Evolutionary conservation across 768 basidiomycete species (phyloP).

Genomic region (Cantharellus anzutake): DNA sequence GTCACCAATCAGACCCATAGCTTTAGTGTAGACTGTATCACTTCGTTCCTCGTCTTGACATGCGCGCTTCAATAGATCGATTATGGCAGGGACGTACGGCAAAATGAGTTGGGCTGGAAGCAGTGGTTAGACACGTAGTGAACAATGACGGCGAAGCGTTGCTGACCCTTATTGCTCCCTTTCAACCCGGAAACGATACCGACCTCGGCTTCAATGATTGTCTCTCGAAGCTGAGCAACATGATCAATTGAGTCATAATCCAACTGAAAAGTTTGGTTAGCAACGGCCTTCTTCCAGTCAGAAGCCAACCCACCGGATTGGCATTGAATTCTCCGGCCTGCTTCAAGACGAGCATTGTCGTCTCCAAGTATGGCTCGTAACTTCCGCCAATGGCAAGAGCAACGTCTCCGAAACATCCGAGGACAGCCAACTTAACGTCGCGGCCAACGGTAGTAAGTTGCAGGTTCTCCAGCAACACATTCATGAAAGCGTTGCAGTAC

Average conservation of each 20-base stretch:
- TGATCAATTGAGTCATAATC: slow-evolving; percentile 89
- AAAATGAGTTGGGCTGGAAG: slow-evolving; percentile 30
- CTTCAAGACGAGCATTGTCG: slow-evolving; percentile 75
- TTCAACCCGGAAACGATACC: slow-evolving; percentile 86
- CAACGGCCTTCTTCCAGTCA: not conserved
- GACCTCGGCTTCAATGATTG: slow-evolving; percentile 92
- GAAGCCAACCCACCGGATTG: slow-evolving; percentile 44
- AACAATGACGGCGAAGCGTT: not conserved
- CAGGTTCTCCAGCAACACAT: slow-evolving; percentile 74
- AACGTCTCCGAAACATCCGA: slow-evolving; percentile 92
- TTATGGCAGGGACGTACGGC: slow-evolving; percentile 49
- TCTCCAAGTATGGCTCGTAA: slow-evolving; percentile 79
- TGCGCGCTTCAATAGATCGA: slow-evolving; percentile 66
- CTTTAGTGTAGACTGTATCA: slow-evolving; percentile 53
- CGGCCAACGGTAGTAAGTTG: slow-evolving; percentile 80
- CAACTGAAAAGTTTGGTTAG: slow-evolving; percentile 23
- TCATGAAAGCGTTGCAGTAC: slow-evolving; percentile 83
- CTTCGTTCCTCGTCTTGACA: slow-evolving; percentile 66
- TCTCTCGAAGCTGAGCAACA: slow-evolving; percentile 73
- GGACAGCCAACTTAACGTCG: slow-evolving; percentile 90
- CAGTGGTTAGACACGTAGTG: not conserved
- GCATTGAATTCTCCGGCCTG: slow-evolving; percentile 82
- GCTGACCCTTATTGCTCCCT: slow-evolving; percentile 56
- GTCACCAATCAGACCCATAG: slow-evolving; percentile 81
- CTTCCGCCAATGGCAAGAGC: slow-evolving; percentile 73